Conservation (phyloP, 176 grass and related monocot species). For the Chloris gayana region DNA sequence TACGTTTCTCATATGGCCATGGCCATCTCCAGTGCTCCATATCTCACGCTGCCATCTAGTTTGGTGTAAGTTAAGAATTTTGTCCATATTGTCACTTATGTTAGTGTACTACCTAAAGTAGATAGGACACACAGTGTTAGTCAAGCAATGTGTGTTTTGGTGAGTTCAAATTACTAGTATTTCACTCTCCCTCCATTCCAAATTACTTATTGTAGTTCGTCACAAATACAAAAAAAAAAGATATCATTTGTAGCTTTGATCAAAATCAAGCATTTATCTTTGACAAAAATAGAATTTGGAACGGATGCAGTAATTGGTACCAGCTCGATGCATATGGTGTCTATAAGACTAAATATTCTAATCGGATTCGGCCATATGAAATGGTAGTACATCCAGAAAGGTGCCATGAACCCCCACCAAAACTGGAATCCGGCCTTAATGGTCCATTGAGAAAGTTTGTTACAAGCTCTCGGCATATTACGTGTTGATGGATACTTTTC, state of each 20-base stretch:
- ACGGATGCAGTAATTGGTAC: no score
- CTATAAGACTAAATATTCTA: no score
- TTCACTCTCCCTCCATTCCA: no score
- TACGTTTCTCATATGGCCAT: slow-evolving; percentile 3
- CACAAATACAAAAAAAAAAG: no score
- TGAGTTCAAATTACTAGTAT: no score
- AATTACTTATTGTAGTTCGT: no score
- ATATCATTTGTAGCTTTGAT: no score
- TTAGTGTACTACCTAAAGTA: slow-evolving; percentile 3
- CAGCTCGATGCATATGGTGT: no score
- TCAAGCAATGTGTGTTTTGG: not conserved
- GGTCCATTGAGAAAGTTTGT: not conserved
- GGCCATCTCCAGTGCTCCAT: not conserved
- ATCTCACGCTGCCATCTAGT: not conserved
- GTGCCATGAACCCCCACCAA: not conserved
- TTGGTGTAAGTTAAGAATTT: slow-evolving; percentile 15
- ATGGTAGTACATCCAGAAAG: not conserved
- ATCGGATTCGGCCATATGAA: not conserved
- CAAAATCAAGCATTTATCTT: no score
- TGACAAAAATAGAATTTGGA: no score
- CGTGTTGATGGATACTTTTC: not conserved
- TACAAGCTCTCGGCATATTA: not conserved
- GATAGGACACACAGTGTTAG: not conserved
- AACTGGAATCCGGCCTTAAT: not conserved
- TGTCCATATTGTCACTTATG: not conserved